Conservation (phyloP, 306 rosid species). For the Calophaca sinica region DNA sequence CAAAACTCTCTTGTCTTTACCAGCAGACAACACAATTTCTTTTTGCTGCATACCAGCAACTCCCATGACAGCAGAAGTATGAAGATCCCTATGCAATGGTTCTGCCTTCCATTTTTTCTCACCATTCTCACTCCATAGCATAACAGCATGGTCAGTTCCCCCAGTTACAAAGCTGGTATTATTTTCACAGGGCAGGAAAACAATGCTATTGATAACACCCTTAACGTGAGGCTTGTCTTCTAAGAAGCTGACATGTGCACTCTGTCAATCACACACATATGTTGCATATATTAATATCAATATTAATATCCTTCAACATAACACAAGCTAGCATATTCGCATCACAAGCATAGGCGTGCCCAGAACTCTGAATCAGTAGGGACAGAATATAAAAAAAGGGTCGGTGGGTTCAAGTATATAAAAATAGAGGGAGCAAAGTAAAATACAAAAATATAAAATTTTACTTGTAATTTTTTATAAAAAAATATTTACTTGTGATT, state of each 20-base stretch:
- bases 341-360: no score
- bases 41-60: conserved; percentile 80
- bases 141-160: conserved; percentile 82
- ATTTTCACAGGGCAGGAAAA: conserved; percentile 74
- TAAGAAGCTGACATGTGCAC: conserved; percentile 62
- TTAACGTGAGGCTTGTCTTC: conserved; percentile 79
- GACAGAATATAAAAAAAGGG: no score
- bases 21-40: conserved; percentile 71
- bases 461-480: no score
- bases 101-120: conserved; percentile 73
- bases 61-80: conserved; percentile 93
- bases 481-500: no score
- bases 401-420: no score
- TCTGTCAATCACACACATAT: conserved; percentile 56
- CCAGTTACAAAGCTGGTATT: conserved; percentile 67
- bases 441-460: no score
- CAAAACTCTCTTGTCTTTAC: conserved; percentile 78
- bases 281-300: conserved; percentile 11
- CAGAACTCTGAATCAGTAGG: no score
- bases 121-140: conserved; percentile 68
- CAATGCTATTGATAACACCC: conserved; percentile 74
- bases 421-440: no score
- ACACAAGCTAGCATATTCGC: background rate
- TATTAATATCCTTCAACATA: background rate
- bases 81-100: conserved; percentile 64